Conservation (phyloP, 2,329 filamentous ascomycete genomes). For the Verticillium klebahnii region DNA sequence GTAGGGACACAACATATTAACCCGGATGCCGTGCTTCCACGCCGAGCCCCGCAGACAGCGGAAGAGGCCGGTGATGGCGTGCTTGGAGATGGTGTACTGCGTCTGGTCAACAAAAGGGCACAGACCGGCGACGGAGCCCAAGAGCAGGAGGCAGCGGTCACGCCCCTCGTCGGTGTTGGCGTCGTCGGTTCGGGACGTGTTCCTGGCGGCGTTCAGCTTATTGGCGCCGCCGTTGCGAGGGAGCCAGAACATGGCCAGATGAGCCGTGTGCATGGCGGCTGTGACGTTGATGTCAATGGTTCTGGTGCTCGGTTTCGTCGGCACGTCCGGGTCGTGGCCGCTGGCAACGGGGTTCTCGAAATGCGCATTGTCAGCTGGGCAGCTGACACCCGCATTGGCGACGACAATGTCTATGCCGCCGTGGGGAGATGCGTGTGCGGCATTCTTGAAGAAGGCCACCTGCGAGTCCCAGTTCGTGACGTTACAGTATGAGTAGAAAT, state of each 20-base stretch:
- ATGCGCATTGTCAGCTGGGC: conserved; percentile 18
- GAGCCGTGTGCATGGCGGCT: conserved; percentile 60
- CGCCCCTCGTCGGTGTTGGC: conserved; percentile 3
- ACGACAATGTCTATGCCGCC: conserved; percentile 59
- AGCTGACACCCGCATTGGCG: conserved; percentile 60
- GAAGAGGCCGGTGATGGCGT: conserved; percentile 62
- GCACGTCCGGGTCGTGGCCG: conserved; percentile 32
- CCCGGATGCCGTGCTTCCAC: conserved; percentile 45
- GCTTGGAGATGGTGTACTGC: conserved; percentile 60
- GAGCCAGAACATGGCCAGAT: conserved; percentile 59
- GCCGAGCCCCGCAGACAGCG: conserved; percentile 49
- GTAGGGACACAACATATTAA: conserved; percentile 65
- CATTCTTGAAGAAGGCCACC: conserved; percentile 57
- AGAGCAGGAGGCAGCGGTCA: conserved; percentile 59
- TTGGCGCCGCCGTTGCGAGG: conserved; percentile 31
- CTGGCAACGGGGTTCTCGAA: conserved; percentile 45
- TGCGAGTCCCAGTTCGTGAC: conserved; percentile 63
- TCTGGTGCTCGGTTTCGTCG: conserved; percentile 40
- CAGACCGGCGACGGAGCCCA: conserved; percentile 58
- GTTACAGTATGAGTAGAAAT: conserved; percentile 52
- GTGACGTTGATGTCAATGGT: conserved; percentile 59
- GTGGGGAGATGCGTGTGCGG: conserved; percentile 46
- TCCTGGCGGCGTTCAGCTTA: background rate
- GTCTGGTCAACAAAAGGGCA: conserved; percentile 35
- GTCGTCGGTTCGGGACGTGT: background rate